phyloP scores from a whole-genome alignment of 2,329 filamentous ascomycete genomes.

The Paecilomyces sp. region DNA sequence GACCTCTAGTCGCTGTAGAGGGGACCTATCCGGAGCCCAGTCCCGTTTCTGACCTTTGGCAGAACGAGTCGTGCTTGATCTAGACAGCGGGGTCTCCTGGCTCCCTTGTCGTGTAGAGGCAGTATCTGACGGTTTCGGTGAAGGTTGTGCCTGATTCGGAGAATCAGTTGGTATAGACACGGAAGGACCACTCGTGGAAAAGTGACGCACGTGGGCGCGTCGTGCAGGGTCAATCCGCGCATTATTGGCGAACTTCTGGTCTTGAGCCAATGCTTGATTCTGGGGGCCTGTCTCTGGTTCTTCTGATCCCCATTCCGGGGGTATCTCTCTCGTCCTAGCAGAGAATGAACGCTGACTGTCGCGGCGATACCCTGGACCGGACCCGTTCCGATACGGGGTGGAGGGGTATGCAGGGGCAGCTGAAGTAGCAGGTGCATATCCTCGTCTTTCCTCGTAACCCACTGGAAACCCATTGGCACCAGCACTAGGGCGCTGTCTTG shows the following conservation, averaged over 20 bases:
- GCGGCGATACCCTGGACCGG: slow-evolving; percentile 13
- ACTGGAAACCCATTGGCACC: neutral
- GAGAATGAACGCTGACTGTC: slow-evolving; percentile 17
- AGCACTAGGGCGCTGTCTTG: slow-evolving; percentile 8
- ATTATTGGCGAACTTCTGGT: slow-evolving; percentile 1
- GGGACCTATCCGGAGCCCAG: slow-evolving; percentile 76
- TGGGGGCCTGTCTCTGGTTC: slow-evolving; percentile 1
- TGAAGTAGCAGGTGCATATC: slow-evolving; percentile 45
- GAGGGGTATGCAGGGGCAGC: slow-evolving; percentile 57
- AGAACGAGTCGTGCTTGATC: slow-evolving; percentile 25
- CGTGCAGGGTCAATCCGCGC: neutral
- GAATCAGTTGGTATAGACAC: slow-evolving; percentile 1
- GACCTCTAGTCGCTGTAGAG: slow-evolving; percentile 85
- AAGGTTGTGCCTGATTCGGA: slow-evolving; percentile 4
- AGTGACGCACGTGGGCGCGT: neutral
- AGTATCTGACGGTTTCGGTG: slow-evolving; percentile 5
- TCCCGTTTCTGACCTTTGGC: slow-evolving; percentile 29
- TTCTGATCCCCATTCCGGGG: slow-evolving; percentile 3
- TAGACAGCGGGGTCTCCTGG: slow-evolving; percentile 16
- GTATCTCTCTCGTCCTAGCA: slow-evolving; percentile 13
- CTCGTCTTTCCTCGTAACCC: slow-evolving; percentile 8
- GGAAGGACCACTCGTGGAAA: neutral
- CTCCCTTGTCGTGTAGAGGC: slow-evolving; percentile 11
- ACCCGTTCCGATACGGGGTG: slow-evolving; percentile 47
- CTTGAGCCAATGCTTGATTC: neutral